Evolutionary conservation across 306 rosid species (phyloP), one percentile per base, ranked within the genome.

Genomic region (Lathyrus tuberosus): DNA sequence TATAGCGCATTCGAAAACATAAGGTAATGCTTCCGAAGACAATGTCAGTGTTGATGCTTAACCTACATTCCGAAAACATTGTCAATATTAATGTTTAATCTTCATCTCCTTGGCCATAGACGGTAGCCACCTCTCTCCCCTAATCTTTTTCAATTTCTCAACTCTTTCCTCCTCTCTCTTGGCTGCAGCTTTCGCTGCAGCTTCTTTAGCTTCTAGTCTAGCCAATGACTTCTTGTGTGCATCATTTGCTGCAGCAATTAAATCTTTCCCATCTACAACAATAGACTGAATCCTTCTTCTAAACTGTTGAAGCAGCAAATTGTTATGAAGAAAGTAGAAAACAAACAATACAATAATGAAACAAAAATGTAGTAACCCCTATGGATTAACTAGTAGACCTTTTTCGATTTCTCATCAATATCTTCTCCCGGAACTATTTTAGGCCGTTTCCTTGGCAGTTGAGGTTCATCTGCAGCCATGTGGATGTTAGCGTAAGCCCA

Each of bases 91-190:
- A 33, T 2, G 28, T 28, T 81, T 82, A 28, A 70, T 53, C 48
- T 68, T 73, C 95, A 73, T 84, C 70, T 81, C 90, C 77, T 76
- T 82, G 74, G 92, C 96, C 80, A 90, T 81, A 51, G 96, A 90
- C 49, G 97, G 97, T 16, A 88, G 77, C 97, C 97, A 90, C 81
- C 81, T 90, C 80, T 94, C 97, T 38, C 98, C 97, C 72, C 95
- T 90, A n/a, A 84, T 69, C 83, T 72, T 88, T 62, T 94, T 90
- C 86, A 94, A 78, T 8, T 83, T 70, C 49, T 85, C 84, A 70
- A 94, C 83, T 76, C 98, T 84, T 81, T 85, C 90, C 79, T 88
- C 86, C 67, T 94, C 97, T 81, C 79, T 87, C 59, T 83, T 84
- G 62, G 91, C 87, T 9, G 82, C 76, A 67, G 84, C 97, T 78